A percentile compares a stretch with the other conserved stretches of the same genome.
Conservation (phyloP, 2,329 filamentous ascomycete species). For the Lasiodiplodia sp. region DNA sequence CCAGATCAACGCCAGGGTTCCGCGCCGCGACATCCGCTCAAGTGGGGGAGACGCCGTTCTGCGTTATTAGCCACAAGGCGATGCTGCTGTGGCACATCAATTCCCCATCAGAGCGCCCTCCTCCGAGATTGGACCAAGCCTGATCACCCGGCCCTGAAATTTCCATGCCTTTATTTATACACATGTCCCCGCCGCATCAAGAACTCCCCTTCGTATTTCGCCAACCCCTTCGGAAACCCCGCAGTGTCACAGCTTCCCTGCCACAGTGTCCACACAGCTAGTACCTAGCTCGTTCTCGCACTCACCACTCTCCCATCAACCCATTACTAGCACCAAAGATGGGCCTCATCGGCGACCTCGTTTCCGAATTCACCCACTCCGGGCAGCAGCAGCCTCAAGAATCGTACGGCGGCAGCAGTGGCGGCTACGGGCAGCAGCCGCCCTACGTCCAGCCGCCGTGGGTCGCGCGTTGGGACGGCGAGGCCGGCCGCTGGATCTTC, state of each 20-base stretch:
- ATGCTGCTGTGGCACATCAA: background rate
- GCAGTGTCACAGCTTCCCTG: slow-evolving; percentile 1
- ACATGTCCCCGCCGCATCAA: background rate
- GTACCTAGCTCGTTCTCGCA: background rate
- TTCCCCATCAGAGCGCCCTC: background rate
- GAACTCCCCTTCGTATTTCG: slow-evolving; percentile 13
- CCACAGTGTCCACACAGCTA: background rate
- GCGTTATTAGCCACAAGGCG: background rate
- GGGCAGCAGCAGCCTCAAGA: slow-evolving; percentile 4
- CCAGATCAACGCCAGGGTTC: slow-evolving; percentile 17
- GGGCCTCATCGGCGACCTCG: slow-evolving; percentile 26
- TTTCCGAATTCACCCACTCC: slow-evolving; percentile 27
- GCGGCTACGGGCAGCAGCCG: slow-evolving; percentile 3
- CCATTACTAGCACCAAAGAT: background rate
- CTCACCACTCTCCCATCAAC: no score
- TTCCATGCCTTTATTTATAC: slow-evolving; percentile 6
- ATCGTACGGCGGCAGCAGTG: slow-evolving; percentile 1
- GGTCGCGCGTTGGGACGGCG: slow-evolving; percentile 27
- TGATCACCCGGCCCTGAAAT: slow-evolving; percentile 6
- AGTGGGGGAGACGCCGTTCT: background rate
- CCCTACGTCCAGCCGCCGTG: slow-evolving; percentile 24
- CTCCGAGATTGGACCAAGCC: background rate
- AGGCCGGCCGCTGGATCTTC: slow-evolving; percentile 49
- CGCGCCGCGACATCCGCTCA: slow-evolving; percentile 18
- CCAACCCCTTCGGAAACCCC: background rate